phyloP scores from a whole-genome alignment of 148 eudicot genomes.

The Selenicereus undatus region DNA sequence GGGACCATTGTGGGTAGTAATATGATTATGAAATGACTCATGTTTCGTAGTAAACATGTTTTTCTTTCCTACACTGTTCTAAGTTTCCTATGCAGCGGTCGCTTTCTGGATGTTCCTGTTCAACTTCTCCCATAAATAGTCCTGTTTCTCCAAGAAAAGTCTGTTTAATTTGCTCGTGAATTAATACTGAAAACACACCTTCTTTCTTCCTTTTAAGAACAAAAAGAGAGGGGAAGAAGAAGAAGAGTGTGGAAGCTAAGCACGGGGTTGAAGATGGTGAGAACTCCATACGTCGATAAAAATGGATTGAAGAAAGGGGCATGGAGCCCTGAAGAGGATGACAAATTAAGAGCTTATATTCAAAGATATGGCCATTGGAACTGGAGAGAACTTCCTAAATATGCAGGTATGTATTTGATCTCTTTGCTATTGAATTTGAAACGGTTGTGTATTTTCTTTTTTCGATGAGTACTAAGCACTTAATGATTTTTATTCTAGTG shows the following conservation, averaged over 20 bases:
- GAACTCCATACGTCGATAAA: constrained; percentile 38
- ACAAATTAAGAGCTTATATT: constrained; percentile 37
- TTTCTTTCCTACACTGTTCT: background rate
- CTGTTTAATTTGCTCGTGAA: background rate
- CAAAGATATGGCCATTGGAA: constrained; percentile 39
- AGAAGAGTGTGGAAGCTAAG: background rate
- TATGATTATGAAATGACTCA: background rate
- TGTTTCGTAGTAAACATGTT: constrained; percentile 3
- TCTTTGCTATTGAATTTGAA: background rate
- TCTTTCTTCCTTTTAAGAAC: background rate
- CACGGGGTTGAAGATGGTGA: constrained; percentile 33
- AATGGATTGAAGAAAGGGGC: constrained; percentile 56
- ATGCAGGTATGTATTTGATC: constrained; percentile 32
- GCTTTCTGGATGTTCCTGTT: background rate
- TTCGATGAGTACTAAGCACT: too few species aligned
- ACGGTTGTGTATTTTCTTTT: background rate
- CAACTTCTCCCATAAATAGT: background rate
- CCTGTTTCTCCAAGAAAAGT: background rate
- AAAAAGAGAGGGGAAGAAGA: background rate
- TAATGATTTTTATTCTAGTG: too few species aligned
- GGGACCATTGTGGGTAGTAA: background rate
- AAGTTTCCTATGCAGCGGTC: background rate
- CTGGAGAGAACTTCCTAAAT: constrained; percentile 47
- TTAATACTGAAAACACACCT: background rate
- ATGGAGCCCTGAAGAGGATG: constrained; percentile 56